Evolutionary conservation across 164 flowering plant species (phyloP), one percentile per base, ranked within the genome.

Genomic region (Dillenia turbinata): DNA sequence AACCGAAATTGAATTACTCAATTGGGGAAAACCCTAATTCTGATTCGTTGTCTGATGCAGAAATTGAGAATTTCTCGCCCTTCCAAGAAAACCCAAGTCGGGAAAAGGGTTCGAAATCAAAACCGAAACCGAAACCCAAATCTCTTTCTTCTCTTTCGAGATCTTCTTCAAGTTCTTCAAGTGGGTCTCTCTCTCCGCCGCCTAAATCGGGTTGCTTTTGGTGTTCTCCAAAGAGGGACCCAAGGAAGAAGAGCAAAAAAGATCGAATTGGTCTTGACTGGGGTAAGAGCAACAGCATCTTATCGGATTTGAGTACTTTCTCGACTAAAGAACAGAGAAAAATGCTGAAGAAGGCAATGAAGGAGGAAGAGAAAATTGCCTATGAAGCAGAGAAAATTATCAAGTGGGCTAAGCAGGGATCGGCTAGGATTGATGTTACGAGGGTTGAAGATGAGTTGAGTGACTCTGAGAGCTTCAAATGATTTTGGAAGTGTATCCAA

Each of bases 381-480:
- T 50, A 71, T 15, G 92, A 88, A 48, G 85, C 90, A 0, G 88
- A 79, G 72, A 79, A 88, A 60, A 80, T 86, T 54, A 81, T 86
- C 19, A 73, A 78, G 55, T 80, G 78, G 94, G 92, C 85, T 7
- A 86, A 83, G 63, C 87, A 88, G 54, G 81, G 78, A 12, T 84
- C 94, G 48, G 79, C 83, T 0, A 79, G 86, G 67, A 78, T 84
- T 72, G 73, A 73, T 24, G 61, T 69, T 66, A 62, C 74, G 45
- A 72, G 55, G 17, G 22, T 73, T n/a, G 80, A 78, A 22, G 84
- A 77, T 66, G 70, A 73, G 57, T 62, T 71, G 0, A 81, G 80
- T 64, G 83, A 79, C 56, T 74, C 73, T 59, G 79, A 81, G 44
- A 52, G n/a, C 16, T 56, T 47, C 57, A 61, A 76, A 60, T 66